A percentile compares a stretch with the other conserved stretches of the same genome.
Evolutionary conservation across 148 eudicot species (phyloP).

Genomic region (Diospyros lotus): DNA sequence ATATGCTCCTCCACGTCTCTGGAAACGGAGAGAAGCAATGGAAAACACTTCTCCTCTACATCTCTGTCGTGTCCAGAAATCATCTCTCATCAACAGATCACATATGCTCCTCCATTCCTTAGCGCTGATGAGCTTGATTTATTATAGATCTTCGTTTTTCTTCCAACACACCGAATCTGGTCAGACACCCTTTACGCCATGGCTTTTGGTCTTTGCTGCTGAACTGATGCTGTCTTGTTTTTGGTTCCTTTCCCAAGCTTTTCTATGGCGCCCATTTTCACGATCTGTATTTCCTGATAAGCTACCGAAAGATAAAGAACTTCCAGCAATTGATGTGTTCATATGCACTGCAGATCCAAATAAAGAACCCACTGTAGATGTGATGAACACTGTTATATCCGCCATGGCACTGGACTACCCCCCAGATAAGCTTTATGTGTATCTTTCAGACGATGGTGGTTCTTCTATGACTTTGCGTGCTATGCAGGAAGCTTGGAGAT

Average conservation of each 20-base stretch:
- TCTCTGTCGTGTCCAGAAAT: no score
- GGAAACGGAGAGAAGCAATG: no score
- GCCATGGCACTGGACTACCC: conserved; percentile 45
- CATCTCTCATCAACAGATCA: not conserved
- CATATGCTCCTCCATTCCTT: conserved; percentile 14
- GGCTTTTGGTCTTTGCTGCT: conserved; percentile 15
- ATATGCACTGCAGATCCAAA: conserved; percentile 34
- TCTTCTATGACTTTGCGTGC: conserved; percentile 12
- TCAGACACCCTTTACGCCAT: not conserved
- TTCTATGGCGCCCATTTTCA: no score
- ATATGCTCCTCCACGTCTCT: no score
- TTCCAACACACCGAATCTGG: not conserved
- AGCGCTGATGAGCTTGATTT: conserved; percentile 13
- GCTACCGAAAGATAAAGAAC: conserved; percentile 6
- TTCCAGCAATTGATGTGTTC: conserved; percentile 33
- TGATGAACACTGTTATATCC: conserved; percentile 39
- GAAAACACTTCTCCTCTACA: no score
- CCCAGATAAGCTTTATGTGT: conserved; percentile 24
- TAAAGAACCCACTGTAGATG: conserved; percentile 29
- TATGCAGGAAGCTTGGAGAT: conserved; percentile 24
- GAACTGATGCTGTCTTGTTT: conserved; percentile 27
- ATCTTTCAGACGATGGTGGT: conserved; percentile 36
- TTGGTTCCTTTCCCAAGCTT: conserved; percentile 21
- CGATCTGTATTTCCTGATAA: conserved; percentile 13
- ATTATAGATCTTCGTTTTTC: conserved; percentile 15